Evolutionary conservation across 1,284 basidiomycete genomes (phyloP), one percentile per base, ranked within the genome.

Genomic region (Ganoderma resinaceum): DNA sequence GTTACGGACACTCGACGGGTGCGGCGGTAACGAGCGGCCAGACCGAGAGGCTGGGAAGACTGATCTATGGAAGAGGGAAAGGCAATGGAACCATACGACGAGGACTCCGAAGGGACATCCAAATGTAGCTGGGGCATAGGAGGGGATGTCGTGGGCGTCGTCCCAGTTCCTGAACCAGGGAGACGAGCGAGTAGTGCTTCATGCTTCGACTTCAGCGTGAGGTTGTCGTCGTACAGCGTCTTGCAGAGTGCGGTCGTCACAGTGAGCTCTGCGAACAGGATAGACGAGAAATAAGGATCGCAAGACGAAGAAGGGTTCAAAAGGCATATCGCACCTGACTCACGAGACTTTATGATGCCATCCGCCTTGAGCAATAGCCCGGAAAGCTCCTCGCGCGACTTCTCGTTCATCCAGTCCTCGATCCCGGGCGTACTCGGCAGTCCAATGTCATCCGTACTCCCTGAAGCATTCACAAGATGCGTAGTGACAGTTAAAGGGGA

Each of bases 341-440:
- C 93, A 57, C 92, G 85, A 67, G 90, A 89, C 75, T 88, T 90
- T 70, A 96, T 94, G 59, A 95, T 82, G 66, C 83, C 85, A 70
- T 91, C 90, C 2, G 91, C 93, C 76, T 89, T 89, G 52, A 87
- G 78, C 43, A 94, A 84, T 49, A 94, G 81, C 46, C 85, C 85
- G 11, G 88, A 86, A 57, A 95, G 84, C 73, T 95, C 93, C 70
- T 91, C 91, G 52, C 87, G 83, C n/a, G 90, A 92, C 74, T 82
- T 85, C 69, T 89, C 89, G 70, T 85, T 84, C 77, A 90, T 82
- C 82, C 87, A 87, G 58, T 82, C 85, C 70, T 79, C 74, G 76
- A 68, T 78, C 64, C 72, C 71, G 6, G 72, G 73, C 26, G 70
- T 73, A 62, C 65, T 66, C 26, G 74, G 69, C 11, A 68, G 61